These are phyloP conservation scores for Pinus tabuliformis DNA, from an alignment of 75 land plant species.

Conservation along the genomic window DNA sequence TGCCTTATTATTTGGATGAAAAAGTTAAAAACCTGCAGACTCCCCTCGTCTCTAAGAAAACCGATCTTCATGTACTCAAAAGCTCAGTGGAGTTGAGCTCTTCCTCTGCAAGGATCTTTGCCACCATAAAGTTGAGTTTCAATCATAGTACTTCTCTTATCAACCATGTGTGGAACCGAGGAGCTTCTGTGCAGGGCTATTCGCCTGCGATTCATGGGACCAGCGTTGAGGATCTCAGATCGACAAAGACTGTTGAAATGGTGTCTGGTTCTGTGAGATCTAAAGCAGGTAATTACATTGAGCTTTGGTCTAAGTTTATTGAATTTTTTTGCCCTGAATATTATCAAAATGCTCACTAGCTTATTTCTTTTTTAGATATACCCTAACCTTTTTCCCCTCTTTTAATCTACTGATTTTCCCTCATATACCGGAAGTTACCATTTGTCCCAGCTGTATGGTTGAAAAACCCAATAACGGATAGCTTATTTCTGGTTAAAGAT, in stretches of 20 bases:
- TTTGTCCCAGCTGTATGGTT: no score
- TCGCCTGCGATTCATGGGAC: conserved; percentile 71
- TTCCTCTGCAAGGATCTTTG: conserved; percentile 43
- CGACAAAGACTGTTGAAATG: conserved; percentile 52
- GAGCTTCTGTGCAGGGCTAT: conserved; percentile 60
- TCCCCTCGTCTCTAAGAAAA: conserved; percentile 42
- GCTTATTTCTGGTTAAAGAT: no score
- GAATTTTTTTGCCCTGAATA: no score
- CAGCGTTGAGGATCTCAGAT: conserved; percentile 42
- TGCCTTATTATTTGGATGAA: conserved; percentile 62
- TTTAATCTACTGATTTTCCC: no score
- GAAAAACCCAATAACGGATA: no score
- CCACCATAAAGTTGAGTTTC: conserved; percentile 41
- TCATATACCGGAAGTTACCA: no score
- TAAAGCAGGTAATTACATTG: neutral
- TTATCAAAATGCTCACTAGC: no score
- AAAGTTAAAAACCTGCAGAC: conserved; percentile 42
- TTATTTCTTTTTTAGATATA: no score
- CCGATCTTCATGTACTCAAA: conserved; percentile 49
- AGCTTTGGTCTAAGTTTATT: neutral
- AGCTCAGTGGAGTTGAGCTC: conserved; percentile 38
- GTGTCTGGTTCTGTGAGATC: conserved; percentile 30
- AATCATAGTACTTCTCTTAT: conserved; percentile 45
- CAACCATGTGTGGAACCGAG: conserved; percentile 83
- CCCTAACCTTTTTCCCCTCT: no score